These are phyloP conservation scores for Citrus unshiu DNA, from an alignment of 345 rosid genomes.

Conservation along the genomic window DNA sequence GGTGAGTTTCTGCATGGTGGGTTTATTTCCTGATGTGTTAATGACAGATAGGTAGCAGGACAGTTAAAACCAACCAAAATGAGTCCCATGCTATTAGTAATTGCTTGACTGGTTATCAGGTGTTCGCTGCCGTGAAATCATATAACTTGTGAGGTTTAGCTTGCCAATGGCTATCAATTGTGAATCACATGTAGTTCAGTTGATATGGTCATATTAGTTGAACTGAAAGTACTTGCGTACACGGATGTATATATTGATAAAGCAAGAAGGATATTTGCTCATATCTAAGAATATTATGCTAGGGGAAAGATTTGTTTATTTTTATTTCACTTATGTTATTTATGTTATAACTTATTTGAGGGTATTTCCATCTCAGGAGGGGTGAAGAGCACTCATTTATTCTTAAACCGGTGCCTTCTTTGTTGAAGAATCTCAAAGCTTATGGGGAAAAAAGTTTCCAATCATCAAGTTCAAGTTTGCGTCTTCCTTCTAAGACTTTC, in stretches of 20 bases:
- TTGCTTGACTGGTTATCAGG: neutral
- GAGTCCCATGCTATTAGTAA: neutral
- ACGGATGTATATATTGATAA: neutral
- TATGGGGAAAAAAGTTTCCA: slow-evolving; percentile 43
- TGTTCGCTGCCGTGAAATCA: neutral
- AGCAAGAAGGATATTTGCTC: neutral
- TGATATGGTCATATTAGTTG: neutral
- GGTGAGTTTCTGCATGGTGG: neutral
- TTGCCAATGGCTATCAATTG: neutral
- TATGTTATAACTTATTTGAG: slow-evolving; percentile 12
- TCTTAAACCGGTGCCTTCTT: slow-evolving; percentile 68
- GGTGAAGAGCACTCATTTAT: slow-evolving; percentile 98
- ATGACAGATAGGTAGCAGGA: neutral
- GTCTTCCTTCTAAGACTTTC: slow-evolving; percentile 40
- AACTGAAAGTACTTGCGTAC: neutral
- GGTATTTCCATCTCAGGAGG: slow-evolving; percentile 56
- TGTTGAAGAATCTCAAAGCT: slow-evolving; percentile 51
- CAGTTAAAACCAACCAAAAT: neutral
- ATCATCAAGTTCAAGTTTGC: slow-evolving; percentile 41
- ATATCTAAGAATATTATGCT: neutral
- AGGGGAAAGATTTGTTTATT: neutral
- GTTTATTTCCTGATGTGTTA: neutral
- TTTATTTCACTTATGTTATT: neutral
- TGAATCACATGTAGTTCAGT: neutral
- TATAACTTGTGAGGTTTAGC: neutral